Evolutionary conservation across 345 rosid species (phyloP).

Genomic region (Cardamine chenopodiifolia): DNA sequence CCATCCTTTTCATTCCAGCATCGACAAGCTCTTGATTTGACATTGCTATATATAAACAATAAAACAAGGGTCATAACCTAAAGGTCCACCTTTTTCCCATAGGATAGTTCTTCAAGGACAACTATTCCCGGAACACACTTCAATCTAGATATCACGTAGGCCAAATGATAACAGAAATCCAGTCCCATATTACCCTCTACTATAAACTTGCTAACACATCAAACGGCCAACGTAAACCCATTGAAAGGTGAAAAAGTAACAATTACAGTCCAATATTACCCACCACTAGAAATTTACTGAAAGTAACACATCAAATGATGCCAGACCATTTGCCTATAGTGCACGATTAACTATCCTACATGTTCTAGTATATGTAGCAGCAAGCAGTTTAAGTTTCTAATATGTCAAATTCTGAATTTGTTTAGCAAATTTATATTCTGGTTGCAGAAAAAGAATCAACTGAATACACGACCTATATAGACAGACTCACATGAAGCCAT

Average conservation of each 20-base stretch:
- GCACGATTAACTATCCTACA: background rate
- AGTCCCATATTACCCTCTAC: background rate
- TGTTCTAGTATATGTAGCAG: background rate
- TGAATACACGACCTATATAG: slow-evolving; percentile 1
- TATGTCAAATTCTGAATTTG: background rate
- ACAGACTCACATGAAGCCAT: slow-evolving; percentile 75
- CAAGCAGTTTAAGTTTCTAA: background rate
- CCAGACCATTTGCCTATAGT: background rate
- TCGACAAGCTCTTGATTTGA: slow-evolving; percentile 82
- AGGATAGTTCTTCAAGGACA: background rate
- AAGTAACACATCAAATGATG: background rate
- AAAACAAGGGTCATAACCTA: background rate
- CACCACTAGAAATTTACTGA: background rate
- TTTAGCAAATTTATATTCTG: background rate
- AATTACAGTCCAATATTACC: background rate
- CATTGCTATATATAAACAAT: slow-evolving; percentile 54
- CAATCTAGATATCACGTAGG: background rate
- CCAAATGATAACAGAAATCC: background rate
- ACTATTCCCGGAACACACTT: background rate
- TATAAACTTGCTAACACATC: background rate
- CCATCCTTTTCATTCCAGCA: slow-evolving; percentile 81
- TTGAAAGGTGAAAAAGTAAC: background rate
- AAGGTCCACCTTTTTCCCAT: background rate
- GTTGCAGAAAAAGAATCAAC: background rate
- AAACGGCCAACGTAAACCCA: background rate